Evolutionary conservation across 495 filamentous ascomycete genomes (phyloP).

Genomic region (Coniosporium apollinis): DNA sequence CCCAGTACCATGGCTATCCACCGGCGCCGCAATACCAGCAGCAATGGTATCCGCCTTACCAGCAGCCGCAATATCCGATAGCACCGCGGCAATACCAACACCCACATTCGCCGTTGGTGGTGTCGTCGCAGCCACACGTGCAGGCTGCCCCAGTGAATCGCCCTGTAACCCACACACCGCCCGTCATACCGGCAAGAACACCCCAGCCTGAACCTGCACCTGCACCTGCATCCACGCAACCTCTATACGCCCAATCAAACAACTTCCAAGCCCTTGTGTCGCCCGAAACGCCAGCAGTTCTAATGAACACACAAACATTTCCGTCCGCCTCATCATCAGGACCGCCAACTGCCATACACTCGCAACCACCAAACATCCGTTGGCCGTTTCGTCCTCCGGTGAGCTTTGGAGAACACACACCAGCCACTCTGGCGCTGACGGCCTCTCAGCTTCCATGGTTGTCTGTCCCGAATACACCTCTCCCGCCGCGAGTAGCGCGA

Average conservation of each 20-base stretch:
- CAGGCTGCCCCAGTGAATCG: conserved; percentile 15
- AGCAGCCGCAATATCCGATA: conserved; percentile 11
- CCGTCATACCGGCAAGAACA: conserved; percentile 9
- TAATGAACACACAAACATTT: conserved; percentile 6
- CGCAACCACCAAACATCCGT: conserved; percentile 11
- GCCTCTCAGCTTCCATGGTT: conserved; percentile 59
- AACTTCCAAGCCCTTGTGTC: conserved; percentile 12
- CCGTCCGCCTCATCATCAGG: conserved; percentile 7
- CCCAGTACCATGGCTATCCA: conserved; percentile 18
- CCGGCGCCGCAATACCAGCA: conserved; percentile 16
- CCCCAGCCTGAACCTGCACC: conserved; percentile 9
- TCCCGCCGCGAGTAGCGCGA: conserved; percentile 36
- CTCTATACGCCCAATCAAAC: not conserved
- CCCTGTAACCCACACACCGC: conserved; percentile 17
- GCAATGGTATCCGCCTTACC: conserved; percentile 13
- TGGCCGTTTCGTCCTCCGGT: conserved; percentile 47
- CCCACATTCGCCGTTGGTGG: conserved; percentile 20
- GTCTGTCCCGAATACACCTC: conserved; percentile 49
- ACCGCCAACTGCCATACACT: conserved; percentile 1
- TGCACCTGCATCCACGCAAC: conserved; percentile 8
- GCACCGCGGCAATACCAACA: conserved; percentile 11
- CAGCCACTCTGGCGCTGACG: not conserved
- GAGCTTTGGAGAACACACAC: conserved; percentile 21
- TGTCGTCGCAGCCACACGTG: conserved; percentile 20
- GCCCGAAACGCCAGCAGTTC: too few relatives aligned